A percentile compares a stretch with the other conserved stretches of the same genome.
phyloP scores from a whole-genome alignment of 495 filamentous ascomycete species.

The Podospora appendiculata region DNA sequence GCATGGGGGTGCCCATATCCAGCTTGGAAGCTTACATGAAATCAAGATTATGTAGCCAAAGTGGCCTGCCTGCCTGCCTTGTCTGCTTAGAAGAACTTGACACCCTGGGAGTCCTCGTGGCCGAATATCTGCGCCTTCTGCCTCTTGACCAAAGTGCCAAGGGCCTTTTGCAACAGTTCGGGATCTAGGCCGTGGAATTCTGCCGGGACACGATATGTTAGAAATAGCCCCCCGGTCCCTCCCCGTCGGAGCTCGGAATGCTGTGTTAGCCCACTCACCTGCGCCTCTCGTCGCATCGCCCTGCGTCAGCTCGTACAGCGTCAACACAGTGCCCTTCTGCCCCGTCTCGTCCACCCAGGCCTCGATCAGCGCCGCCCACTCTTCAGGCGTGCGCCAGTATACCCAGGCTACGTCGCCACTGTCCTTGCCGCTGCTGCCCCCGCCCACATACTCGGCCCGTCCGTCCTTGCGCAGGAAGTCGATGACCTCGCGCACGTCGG shows the following conservation, averaged over 20 bases:
- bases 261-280: constrained; percentile 19
- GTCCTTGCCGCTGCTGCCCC: constrained; percentile 49
- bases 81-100: constrained; percentile 70
- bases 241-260: too few species aligned
- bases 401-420: constrained; percentile 35
- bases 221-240: too few species aligned
- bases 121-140: constrained; percentile 94
- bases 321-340: constrained; percentile 39
- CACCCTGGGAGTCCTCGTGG: constrained; percentile 72
- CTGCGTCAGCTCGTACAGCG: constrained; percentile 40
- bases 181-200: constrained; percentile 86
- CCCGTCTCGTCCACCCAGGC: constrained; percentile 39
- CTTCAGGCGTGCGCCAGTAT: constrained; percentile 42
- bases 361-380: constrained; percentile 40
- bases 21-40: too few species aligned
- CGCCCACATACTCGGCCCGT: constrained; percentile 67
- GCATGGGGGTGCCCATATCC: too few species aligned
- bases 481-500: constrained; percentile 60
- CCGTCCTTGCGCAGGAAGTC: constrained; percentile 64
- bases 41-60: too few species aligned
- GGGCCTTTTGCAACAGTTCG: constrained; percentile 68
- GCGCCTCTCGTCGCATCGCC: constrained; percentile 33
- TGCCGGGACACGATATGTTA: constrained; percentile 15
- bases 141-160: constrained; percentile 72
- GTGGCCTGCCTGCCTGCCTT: too few species aligned